Evolutionary conservation across 306 rosid species (phyloP).

Genomic region (Lablab purpureus): DNA sequence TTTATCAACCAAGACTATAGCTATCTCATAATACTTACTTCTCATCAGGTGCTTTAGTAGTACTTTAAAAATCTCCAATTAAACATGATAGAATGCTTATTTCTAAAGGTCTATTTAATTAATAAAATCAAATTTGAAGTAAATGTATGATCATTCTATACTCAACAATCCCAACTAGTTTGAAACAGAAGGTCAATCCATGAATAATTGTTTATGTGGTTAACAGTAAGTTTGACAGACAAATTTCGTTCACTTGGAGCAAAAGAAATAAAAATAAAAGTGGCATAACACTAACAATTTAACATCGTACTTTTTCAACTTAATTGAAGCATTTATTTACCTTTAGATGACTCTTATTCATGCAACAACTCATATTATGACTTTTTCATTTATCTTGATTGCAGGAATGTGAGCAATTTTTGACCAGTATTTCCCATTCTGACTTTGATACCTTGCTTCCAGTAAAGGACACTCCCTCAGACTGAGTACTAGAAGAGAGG

Average conservation of each 20-base stretch:
- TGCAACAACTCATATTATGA: conserved; percentile 8
- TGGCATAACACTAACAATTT: neutral
- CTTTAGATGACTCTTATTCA: neutral
- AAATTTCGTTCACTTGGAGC: neutral
- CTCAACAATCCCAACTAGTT: neutral
- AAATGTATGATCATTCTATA: neutral
- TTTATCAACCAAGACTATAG: neutral
- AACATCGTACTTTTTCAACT: neutral
- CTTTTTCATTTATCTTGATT: neutral
- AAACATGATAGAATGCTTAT: neutral
- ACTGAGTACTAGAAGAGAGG: conserved; percentile 11
- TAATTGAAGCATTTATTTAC: neutral
- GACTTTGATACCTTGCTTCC: conserved; percentile 20
- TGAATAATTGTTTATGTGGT: neutral
- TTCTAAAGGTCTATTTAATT: neutral
- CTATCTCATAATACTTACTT: neutral
- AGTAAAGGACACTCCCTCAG: neutral
- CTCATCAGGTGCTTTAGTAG: neutral
- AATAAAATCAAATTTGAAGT: neutral
- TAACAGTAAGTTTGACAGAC: neutral
- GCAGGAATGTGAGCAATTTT: conserved; percentile 24
- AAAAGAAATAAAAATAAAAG: neutral
- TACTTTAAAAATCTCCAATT: neutral
- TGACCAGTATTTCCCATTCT: conserved; percentile 5
- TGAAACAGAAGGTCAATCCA: neutral